Conservation (phyloP, 805 yeast genomes). For the Hanseniaspora singularis region DNA sequence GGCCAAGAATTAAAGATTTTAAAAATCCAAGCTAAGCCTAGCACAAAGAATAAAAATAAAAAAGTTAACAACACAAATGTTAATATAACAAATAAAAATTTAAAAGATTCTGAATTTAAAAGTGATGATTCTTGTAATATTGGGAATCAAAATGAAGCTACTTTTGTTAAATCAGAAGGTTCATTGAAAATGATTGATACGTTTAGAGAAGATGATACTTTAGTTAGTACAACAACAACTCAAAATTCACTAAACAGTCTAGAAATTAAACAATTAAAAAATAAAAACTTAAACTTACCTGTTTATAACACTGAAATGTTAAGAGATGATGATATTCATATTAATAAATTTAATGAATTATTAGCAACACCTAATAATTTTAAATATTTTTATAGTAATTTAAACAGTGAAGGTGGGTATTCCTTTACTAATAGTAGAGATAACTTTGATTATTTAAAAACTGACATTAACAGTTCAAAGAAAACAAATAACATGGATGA, state of each 20-base stretch:
- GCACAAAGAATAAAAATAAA: conserved; percentile 36
- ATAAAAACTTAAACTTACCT: too few species aligned
- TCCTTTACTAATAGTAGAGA: background rate
- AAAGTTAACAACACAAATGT: conserved; percentile 14
- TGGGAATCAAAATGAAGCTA: background rate
- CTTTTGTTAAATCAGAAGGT: background rate
- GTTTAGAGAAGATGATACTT: conserved; percentile 14
- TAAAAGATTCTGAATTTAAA: background rate
- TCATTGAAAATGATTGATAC: too few species aligned
- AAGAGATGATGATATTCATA: background rate
- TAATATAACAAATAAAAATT: background rate
- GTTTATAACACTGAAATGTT: too few species aligned
- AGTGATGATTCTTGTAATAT: background rate
- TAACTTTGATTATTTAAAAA: background rate
- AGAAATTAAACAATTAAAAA: too few species aligned
- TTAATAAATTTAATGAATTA: background rate
- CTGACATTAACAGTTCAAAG: background rate
- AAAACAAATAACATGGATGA: background rate
- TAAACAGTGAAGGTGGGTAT: background rate
- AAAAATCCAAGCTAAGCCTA: conserved; percentile 31
- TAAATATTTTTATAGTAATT: background rate
- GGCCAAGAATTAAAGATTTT: conserved; percentile 74
- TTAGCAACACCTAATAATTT: background rate
- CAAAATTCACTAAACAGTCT: background rate
- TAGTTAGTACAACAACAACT: background rate